These are phyloP conservation scores for Meira nashicola DNA, from an alignment of 1,284 basidiomycete genomes.

Conservation along the genomic window DNA sequence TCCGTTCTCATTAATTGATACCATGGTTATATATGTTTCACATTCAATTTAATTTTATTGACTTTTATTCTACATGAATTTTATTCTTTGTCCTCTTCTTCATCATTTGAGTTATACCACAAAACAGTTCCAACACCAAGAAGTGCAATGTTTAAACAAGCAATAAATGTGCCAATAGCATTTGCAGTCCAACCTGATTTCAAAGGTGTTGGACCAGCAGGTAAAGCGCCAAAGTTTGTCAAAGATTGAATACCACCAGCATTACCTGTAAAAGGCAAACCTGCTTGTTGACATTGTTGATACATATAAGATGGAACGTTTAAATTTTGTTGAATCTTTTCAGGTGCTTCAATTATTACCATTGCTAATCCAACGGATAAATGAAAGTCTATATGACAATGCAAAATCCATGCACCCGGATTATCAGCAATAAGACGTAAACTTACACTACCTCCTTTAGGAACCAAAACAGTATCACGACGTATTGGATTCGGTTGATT, in stretches of 20 bases:
- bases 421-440: slow-evolving; percentile 71
- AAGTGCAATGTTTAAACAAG: slow-evolving; percentile 74
- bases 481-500: slow-evolving; percentile 76
- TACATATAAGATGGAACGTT: slow-evolving; percentile 58
- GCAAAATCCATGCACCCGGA: slow-evolving; percentile 67
- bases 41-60: no score
- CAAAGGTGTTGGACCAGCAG: slow-evolving; percentile 24
- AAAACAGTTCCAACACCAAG: slow-evolving; percentile 73
- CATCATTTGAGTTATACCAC: slow-evolving; percentile 62
- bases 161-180: slow-evolving; percentile 72
- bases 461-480: slow-evolving; percentile 64
- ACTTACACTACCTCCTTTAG: slow-evolving; percentile 62
- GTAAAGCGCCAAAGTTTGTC: slow-evolving; percentile 30
- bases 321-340: slow-evolving; percentile 55
- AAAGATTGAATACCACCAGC: slow-evolving; percentile 43
- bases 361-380: slow-evolving; percentile 69
- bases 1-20: no score
- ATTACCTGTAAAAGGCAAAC: slow-evolving; percentile 56
- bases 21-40: no score
- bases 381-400: slow-evolving; percentile 59
- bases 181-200: slow-evolving; percentile 34
- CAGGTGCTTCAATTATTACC: slow-evolving; percentile 71
- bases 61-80: no score
- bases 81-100: slow-evolving; percentile 27
- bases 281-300: slow-evolving; percentile 68